Evolutionary conservation across 2,329 filamentous ascomycete genomes (phyloP).

Genomic region (Diaporthe sp.): DNA sequence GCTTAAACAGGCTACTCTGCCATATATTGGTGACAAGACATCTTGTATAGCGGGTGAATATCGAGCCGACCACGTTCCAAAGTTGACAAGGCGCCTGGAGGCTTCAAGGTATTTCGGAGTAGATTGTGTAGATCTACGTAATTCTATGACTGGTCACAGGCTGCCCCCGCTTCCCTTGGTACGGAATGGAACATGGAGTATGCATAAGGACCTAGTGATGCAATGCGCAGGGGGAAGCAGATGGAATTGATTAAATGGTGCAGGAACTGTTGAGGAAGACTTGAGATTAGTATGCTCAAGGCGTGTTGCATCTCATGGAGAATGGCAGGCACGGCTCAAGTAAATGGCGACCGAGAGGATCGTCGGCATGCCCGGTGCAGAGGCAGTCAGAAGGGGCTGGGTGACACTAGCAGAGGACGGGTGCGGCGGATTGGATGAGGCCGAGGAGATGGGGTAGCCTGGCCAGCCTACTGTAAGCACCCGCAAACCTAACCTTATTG

Average conservation of each 20-base stretch:
- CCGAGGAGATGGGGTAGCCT: not conserved
- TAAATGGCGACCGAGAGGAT: not conserved
- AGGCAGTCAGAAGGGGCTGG: not conserved
- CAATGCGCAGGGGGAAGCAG: not conserved
- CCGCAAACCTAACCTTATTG: constrained; percentile 32
- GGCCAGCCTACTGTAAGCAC: constrained; percentile 16
- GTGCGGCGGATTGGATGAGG: not conserved
- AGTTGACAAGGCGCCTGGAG: no score
- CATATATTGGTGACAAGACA: no score
- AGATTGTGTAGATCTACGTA: no score
- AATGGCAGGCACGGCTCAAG: not conserved
- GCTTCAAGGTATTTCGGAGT: no score
- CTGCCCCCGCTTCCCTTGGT: no score
- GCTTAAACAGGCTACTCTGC: no score
- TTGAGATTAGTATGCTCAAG: not conserved
- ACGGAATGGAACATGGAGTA: no score
- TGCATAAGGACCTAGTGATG: no score
- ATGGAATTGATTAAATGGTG: not conserved
- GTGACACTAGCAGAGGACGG: not conserved
- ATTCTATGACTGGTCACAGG: no score
- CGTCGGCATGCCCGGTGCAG: not conserved
- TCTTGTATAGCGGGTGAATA: no score
- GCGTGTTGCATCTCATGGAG: not conserved
- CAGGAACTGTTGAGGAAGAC: not conserved
- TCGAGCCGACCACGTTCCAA: no score